Evolutionary conservation across 805 yeast species (phyloP), one percentile per base, ranked within the genome.

Genomic region (Priceomyces melissophilus): DNA sequence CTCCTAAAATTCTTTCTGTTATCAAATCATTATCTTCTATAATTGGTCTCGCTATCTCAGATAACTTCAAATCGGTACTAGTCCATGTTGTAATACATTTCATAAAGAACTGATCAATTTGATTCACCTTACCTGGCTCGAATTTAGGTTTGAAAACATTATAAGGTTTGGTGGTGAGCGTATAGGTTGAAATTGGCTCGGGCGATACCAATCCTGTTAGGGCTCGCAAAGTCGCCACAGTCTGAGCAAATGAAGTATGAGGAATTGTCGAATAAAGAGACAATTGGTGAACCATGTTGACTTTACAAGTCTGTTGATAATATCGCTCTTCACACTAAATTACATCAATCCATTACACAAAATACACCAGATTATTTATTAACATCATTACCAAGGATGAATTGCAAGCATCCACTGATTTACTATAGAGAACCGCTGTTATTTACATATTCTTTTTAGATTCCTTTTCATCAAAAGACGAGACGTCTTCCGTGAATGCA

Each of bases 401-500:
- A 32, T 17, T 13, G 12, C 8, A 5, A 20, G 25, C 25, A 13
- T 10, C 17, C 25, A 12, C 23, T 32, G 25, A 32, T 11, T 17
- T 29, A 4, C 9, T 25, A 32, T 13, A 12, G 11, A 32, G 10
- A 13, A 6, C 7, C 17, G 8, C 25, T n/a, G n/a, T 8, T 7
- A 31, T 31, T 16, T 32, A 35, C 25, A 35, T 35, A 27, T 35
- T 23, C 30, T 35, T 35, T 46, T 70, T 69, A 45, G 74, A 65
- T 38, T 63, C 65, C 15, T 51, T 57, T 11, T 55, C 64, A 10
- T 54, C 55, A 32, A 60, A 60, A 3, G 59, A 52, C 3, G 63
- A 48, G 8, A 75, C 60, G 38, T 82, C 84, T 56, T 86, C 95
- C 15, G 73, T 74, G 61, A 85, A 85, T 1, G 95, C 93, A 44